These are phyloP conservation scores for Neurospora discreta DNA, from an alignment of 495 filamentous ascomycete genomes.

Conservation along the genomic window DNA sequence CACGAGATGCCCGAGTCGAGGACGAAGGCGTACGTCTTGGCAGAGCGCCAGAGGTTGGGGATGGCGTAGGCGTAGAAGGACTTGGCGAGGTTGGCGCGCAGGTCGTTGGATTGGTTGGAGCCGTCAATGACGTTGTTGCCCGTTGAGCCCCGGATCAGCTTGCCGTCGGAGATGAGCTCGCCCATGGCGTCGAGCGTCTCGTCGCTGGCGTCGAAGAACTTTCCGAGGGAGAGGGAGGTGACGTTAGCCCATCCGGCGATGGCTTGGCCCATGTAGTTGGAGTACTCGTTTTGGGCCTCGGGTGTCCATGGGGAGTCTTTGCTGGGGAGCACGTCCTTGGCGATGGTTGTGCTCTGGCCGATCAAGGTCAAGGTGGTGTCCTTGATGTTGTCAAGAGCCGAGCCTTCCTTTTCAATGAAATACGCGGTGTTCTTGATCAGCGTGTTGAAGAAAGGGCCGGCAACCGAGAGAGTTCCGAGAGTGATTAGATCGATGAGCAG, in stretches of 20 bases:
- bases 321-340: neutral
- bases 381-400: constrained; percentile 3
- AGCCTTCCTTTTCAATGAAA: neutral
- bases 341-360: neutral
- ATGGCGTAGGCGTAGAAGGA: constrained; percentile 23
- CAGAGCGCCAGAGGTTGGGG: constrained; percentile 18
- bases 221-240: neutral
- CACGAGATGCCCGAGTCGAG: constrained; percentile 23
- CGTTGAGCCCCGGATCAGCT: constrained; percentile 16
- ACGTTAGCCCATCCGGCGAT: constrained; percentile 11
- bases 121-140: neutral
- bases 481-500: constrained; percentile 17
- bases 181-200: constrained; percentile 7
- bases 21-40: constrained; percentile 19
- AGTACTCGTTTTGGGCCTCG: constrained; percentile 11
- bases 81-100: constrained; percentile 1
- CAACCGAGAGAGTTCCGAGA: constrained; percentile 11
- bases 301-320: constrained; percentile 1
- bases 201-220: constrained; percentile 9
- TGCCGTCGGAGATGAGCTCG: constrained; percentile 15
- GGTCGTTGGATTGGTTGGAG: neutral
- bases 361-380: constrained; percentile 7
- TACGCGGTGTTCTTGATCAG: neutral
- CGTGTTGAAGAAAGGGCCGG: constrained; percentile 16
- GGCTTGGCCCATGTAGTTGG: constrained; percentile 11